Percentiles rank a stretch among this genome's conserved stretches.
phyloP scores from a whole-genome alignment of 2,329 filamentous ascomycete species.

The Pseudocercospora fuligena region DNA sequence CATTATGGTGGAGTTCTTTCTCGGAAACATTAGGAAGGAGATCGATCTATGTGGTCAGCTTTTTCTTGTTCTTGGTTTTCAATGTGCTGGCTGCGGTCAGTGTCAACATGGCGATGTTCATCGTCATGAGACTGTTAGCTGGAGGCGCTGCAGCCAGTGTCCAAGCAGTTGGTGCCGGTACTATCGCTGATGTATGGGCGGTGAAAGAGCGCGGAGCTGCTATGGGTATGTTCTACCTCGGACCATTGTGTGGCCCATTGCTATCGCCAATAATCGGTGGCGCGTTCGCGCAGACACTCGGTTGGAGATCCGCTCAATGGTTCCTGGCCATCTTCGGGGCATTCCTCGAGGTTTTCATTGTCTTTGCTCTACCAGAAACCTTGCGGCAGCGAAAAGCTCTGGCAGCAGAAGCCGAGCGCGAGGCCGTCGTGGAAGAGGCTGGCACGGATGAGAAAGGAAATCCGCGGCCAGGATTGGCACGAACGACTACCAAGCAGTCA shows the following conservation, averaged over 20 bases:
- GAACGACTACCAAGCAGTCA: constrained; percentile 67
- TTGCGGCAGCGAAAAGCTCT: constrained; percentile 46
- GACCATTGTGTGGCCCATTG: constrained; percentile 75
- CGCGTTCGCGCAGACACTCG: constrained; percentile 67
- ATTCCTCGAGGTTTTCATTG: constrained; percentile 59
- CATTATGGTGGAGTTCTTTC: constrained; percentile 85
- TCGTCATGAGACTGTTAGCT: constrained; percentile 73
- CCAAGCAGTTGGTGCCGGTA: constrained; percentile 81
- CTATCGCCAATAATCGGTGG: constrained; percentile 79
- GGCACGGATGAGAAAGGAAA: constrained; percentile 31
- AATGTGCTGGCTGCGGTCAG: constrained; percentile 71
- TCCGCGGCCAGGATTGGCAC: constrained; percentile 37
- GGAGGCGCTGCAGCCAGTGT: constrained; percentile 81
- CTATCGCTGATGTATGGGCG: constrained; percentile 82
- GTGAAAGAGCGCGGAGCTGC: constrained; percentile 71
- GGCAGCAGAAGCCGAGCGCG: constrained; percentile 35
- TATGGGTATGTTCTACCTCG: constrained; percentile 85
- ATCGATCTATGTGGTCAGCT: constrained; percentile 78
- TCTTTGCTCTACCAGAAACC: constrained; percentile 70
- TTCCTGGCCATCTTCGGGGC: constrained; percentile 74
- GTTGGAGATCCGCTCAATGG: constrained; percentile 80
- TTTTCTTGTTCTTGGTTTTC: constrained; percentile 73
- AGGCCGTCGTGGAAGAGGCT: constrained; percentile 35
- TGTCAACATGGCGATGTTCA: constrained; percentile 73
- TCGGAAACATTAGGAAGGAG: constrained; percentile 73